Evolutionary conservation across 2,329 filamentous ascomycete species (phyloP).

Genomic region (Furcasterigmium sp.): DNA sequence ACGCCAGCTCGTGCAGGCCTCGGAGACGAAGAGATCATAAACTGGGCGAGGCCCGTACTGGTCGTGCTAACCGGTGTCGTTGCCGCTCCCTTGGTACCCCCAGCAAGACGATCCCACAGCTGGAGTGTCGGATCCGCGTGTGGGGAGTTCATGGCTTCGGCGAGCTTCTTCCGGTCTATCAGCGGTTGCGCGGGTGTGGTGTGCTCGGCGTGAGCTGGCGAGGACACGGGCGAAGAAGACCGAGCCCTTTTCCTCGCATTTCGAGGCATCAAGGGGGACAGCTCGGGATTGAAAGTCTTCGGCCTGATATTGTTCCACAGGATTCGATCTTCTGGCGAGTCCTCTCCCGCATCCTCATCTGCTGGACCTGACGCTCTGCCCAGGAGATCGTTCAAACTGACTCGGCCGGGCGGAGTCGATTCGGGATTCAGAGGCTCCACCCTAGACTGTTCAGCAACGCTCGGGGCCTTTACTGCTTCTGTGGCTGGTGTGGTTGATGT

Average conservation of each 20-base stretch:
- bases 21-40: conserved; percentile 68
- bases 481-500: too few relatives aligned
- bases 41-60: conserved; percentile 56
- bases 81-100: conserved; percentile 37
- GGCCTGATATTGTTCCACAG: conserved; percentile 53
- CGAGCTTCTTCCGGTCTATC: conserved; percentile 54
- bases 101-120: conserved; percentile 71
- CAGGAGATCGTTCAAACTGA: conserved; percentile 56
- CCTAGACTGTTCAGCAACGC: too few relatives aligned
- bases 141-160: conserved; percentile 57
- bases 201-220: conserved; percentile 48
- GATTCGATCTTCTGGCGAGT: conserved; percentile 56
- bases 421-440: too few relatives aligned
- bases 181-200: conserved; percentile 28
- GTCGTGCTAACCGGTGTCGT: conserved; percentile 35
- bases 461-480: too few relatives aligned
- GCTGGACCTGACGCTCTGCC: conserved; percentile 31
- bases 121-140: conserved; percentile 69
- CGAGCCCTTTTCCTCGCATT: conserved; percentile 61
- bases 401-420: conserved; percentile 13
- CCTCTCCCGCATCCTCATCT: conserved; percentile 37
- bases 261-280: conserved; percentile 44
- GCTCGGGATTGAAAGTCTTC: conserved; percentile 29
- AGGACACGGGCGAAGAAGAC: conserved; percentile 69
- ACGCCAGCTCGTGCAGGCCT: conserved; percentile 32